These are phyloP conservation scores for Obelidium mucronatum DNA, from an alignment of 192 early-diverging fungal genomes.

Conservation along the genomic window DNA sequence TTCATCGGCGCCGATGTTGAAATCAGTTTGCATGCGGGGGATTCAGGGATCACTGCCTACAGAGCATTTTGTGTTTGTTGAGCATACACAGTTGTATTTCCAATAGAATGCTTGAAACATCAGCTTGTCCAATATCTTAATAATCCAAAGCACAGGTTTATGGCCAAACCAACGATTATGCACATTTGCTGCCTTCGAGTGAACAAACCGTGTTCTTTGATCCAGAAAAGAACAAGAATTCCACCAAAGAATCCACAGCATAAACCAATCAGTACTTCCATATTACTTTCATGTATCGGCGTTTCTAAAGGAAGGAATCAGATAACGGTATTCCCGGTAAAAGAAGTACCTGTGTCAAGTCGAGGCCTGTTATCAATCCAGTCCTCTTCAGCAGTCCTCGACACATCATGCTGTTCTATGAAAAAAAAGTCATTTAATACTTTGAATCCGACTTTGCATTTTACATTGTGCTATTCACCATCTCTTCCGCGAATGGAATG, in stretches of 20 bases:
- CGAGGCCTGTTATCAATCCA: slow-evolving; percentile 38
- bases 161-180: slow-evolving; percentile 36
- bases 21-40: slow-evolving; percentile 48
- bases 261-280: slow-evolving; percentile 40
- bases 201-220: slow-evolving; percentile 44
- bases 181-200: slow-evolving; percentile 42
- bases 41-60: slow-evolving; percentile 45
- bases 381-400: slow-evolving; percentile 35
- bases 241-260: slow-evolving; percentile 43
- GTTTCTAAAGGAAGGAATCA: neutral
- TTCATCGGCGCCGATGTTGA: slow-evolving; percentile 73
- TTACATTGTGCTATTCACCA: neutral
- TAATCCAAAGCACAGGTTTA: slow-evolving; percentile 34
- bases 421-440: neutral
- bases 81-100: no score
- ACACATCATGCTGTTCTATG: neutral
- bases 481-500: slow-evolving; percentile 38
- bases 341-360: neutral
- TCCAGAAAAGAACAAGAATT: slow-evolving; percentile 44
- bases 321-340: neutral
- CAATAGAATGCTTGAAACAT: no score
- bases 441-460: neutral
- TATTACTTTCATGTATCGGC: slow-evolving; percentile 4
- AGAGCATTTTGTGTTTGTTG: slow-evolving; percentile 55
- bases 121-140: neutral